Conservation (phyloP, 164 flowering plant species). For the Umbilicus rupestris region DNA sequence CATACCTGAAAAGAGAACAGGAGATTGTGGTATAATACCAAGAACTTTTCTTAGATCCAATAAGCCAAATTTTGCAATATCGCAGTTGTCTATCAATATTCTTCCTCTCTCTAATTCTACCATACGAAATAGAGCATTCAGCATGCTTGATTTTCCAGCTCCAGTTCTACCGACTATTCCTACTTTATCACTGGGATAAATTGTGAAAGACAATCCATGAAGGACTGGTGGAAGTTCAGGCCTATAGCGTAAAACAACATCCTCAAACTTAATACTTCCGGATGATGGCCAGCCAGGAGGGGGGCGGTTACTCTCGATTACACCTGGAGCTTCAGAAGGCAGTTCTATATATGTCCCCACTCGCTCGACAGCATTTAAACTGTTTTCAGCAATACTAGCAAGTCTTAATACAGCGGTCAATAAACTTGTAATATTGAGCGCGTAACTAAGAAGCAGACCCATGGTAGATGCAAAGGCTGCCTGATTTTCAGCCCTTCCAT, state of each 20-base stretch:
- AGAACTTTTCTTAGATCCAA: constrained; percentile 83
- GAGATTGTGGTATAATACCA: constrained; percentile 95
- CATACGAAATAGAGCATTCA: constrained; percentile 89
- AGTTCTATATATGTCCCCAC: constrained; percentile 77
- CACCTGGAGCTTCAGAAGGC: constrained; percentile 83
- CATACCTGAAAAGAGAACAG: constrained; percentile 96
- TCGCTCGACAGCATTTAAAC: constrained; percentile 89
- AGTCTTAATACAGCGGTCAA: constrained; percentile 80
- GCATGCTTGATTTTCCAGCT: constrained; percentile 98
- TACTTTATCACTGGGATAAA: constrained; percentile 81
- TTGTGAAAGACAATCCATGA: constrained; percentile 70
- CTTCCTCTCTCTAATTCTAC: constrained; percentile 91
- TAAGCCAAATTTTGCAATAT: constrained; percentile 74
- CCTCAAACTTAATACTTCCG: constrained; percentile 74
- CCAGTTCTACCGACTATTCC: constrained; percentile 99
- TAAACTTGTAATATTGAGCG: constrained; percentile 78
- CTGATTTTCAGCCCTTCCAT: constrained; percentile 78
- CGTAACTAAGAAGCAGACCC: constrained; percentile 97
- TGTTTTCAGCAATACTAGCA: constrained; percentile 91
- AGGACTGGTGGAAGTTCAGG: constrained; percentile 97
- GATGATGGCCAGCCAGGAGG: constrained; percentile 98
- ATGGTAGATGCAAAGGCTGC: constrained; percentile 91
- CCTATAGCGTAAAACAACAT: constrained; percentile 84
- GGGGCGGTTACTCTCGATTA: constrained; percentile 74
- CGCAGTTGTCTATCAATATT: constrained; percentile 72